Evolutionary conservation across 1,284 basidiomycete species (phyloP).

Genomic region (Ustilago xerochloae): DNA sequence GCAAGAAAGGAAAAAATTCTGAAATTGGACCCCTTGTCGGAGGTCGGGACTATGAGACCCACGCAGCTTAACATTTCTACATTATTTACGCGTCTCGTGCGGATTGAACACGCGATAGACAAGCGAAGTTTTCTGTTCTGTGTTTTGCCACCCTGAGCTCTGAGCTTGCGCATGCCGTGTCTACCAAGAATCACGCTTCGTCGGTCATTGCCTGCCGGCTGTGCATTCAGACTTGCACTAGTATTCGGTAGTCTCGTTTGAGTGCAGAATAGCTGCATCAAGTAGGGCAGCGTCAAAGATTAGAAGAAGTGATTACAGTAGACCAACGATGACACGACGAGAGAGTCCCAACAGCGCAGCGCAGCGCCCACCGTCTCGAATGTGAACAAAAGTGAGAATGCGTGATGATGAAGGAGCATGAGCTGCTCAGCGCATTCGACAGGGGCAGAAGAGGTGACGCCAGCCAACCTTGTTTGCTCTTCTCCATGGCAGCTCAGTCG

Average conservation of each 20-base stretch:
- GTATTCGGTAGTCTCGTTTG: too few species aligned
- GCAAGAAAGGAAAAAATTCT: constrained; percentile 7
- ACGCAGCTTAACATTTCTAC: not conserved
- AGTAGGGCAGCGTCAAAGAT: too few species aligned
- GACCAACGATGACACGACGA: too few species aligned
- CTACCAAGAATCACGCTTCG: not conserved
- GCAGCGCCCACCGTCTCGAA: too few species aligned
- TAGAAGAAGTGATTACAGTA: too few species aligned
- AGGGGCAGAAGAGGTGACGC: not conserved
- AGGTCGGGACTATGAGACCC: not conserved
- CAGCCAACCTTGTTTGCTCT: not conserved
- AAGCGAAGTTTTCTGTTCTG: not conserved
- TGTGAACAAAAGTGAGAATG: too few species aligned
- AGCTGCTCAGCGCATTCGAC: not conserved
- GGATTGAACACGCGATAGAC: not conserved
- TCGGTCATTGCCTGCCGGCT: not conserved
- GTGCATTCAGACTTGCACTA: too few species aligned
- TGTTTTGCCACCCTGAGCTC: not conserved
- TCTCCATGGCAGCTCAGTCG: not conserved
- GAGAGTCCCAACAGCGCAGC: too few species aligned
- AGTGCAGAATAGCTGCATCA: too few species aligned
- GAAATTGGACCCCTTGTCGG: constrained; percentile 4
- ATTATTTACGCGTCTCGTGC: not conserved
- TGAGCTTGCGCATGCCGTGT: too few species aligned
- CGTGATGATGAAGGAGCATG: constrained; percentile 1